Evolutionary conservation across 768 basidiomycete genomes (phyloP).

Genomic region (Kwoniella heveanensis): DNA sequence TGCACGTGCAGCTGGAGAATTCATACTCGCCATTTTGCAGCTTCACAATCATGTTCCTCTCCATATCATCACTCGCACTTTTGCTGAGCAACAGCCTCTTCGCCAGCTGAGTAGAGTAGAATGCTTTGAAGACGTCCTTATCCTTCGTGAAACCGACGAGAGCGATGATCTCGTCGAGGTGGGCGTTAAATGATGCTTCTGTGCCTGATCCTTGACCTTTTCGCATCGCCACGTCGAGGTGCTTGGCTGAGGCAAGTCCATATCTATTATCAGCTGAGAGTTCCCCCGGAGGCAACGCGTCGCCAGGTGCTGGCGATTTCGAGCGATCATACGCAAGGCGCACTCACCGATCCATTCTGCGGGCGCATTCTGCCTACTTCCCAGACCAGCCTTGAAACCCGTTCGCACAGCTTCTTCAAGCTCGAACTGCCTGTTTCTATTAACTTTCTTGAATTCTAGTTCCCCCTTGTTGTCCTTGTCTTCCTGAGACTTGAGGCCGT

Average conservation of each 20-base stretch:
- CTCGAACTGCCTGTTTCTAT: constrained; percentile 30
- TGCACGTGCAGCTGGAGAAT: no score
- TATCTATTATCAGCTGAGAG: no score
- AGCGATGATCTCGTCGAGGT: constrained; percentile 92
- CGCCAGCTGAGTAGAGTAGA: constrained; percentile 93
- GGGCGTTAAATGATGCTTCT: constrained; percentile 80
- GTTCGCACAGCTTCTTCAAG: constrained; percentile 46
- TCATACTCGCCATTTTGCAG: constrained; percentile 73
- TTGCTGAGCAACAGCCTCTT: constrained; percentile 86
- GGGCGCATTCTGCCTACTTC: constrained; percentile 52
- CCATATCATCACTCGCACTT: constrained; percentile 95
- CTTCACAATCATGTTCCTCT: constrained; percentile 72
- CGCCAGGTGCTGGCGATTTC: no score
- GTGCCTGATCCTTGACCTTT: constrained; percentile 76
- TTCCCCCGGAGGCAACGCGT: no score
- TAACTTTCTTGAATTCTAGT: constrained; percentile 10
- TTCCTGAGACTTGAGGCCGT: neutral
- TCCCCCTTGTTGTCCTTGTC: constrained; percentile 5
- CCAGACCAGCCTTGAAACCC: constrained; percentile 52
- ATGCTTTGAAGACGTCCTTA: constrained; percentile 96
- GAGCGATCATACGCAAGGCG: no score
- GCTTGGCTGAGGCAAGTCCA: constrained; percentile 65
- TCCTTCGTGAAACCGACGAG: constrained; percentile 91
- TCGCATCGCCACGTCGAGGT: constrained; percentile 83
- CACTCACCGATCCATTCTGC: constrained; percentile 56